These are phyloP conservation scores for Colletotrichum falcatum DNA, from an alignment of 2,329 filamentous ascomycete species.

Conservation along the genomic window DNA sequence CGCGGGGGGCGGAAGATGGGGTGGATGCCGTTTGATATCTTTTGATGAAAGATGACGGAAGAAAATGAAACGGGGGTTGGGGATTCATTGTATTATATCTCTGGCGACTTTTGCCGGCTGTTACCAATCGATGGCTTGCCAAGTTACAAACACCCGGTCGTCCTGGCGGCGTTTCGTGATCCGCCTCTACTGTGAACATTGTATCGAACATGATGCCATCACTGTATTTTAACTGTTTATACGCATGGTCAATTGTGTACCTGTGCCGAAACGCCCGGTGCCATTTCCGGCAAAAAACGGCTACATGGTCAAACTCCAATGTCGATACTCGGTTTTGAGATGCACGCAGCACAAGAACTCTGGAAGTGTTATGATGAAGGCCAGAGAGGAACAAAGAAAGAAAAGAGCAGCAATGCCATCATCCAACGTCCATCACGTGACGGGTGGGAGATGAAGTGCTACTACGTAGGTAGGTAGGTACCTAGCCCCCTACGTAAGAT, in stretches of 20 bases:
- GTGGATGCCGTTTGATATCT: neutral
- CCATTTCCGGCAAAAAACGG: neutral
- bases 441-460: neutral
- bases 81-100: slow-evolving; percentile 34
- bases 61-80: neutral
- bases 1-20: neutral
- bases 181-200: neutral
- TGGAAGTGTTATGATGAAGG: too few species aligned
- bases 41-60: slow-evolving; percentile 17
- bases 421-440: slow-evolving; percentile 8
- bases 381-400: neutral
- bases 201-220: too few species aligned
- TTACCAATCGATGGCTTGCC: slow-evolving; percentile 31
- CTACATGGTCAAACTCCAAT: neutral
- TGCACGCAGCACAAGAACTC: neutral
- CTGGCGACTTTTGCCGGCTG: slow-evolving; percentile 23
- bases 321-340: neutral
- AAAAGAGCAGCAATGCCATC: neutral
- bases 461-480: neutral
- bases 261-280: neutral
- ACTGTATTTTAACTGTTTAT: too few species aligned
- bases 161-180: neutral
- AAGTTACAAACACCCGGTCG: slow-evolving; percentile 12
- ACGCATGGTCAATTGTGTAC: too few species aligned
- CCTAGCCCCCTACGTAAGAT: too few species aligned